These are phyloP conservation scores for Kuraishia molischiana DNA, from an alignment of 805 yeast genomes.

Conservation along the genomic window DNA sequence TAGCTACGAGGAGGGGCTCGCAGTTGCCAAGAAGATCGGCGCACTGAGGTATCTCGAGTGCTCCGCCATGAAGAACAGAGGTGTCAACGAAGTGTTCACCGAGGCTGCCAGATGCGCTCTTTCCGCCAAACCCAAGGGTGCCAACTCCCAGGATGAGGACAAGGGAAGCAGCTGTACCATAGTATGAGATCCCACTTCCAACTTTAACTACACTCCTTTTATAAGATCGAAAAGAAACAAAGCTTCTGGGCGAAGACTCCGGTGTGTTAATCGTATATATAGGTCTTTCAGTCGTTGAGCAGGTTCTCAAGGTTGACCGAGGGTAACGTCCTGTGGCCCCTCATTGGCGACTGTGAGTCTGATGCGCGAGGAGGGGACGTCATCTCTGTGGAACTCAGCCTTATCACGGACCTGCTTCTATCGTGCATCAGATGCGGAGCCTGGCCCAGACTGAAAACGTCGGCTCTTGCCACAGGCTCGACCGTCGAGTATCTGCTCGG, in stretches of 20 bases:
- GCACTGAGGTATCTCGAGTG: conserved; percentile 94
- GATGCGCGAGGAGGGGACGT: background rate
- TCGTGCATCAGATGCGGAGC: background rate
- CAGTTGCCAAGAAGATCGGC: conserved; percentile 86
- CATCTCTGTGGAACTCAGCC: background rate
- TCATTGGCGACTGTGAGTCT: background rate
- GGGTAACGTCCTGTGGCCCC: conserved; percentile 24
- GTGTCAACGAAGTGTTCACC: conserved; percentile 98
- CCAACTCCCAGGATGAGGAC: conserved; percentile 41
- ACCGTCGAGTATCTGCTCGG: background rate
- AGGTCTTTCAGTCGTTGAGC: conserved; percentile 1
- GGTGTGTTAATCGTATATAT: no score
- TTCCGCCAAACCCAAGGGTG: conserved; percentile 79
- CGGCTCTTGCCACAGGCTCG: background rate
- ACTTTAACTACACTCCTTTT: no score
- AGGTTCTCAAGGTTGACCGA: conserved; percentile 34
- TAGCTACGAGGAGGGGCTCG: conserved; percentile 86
- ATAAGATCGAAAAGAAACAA: background rate
- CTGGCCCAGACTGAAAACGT: background rate
- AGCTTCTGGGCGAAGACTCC: background rate
- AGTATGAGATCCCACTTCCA: conserved; percentile 1
- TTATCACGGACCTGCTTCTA: background rate
- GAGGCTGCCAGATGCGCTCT: conserved; percentile 98
- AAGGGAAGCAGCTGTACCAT: conserved; percentile 11
- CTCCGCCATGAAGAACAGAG: conserved; percentile 91